A percentile compares a stretch with the other conserved stretches of the same genome.
These are phyloP conservation scores for Talaromyces sp. DNA, from an alignment of 2,329 filamentous ascomycete genomes.

Conservation along the genomic window DNA sequence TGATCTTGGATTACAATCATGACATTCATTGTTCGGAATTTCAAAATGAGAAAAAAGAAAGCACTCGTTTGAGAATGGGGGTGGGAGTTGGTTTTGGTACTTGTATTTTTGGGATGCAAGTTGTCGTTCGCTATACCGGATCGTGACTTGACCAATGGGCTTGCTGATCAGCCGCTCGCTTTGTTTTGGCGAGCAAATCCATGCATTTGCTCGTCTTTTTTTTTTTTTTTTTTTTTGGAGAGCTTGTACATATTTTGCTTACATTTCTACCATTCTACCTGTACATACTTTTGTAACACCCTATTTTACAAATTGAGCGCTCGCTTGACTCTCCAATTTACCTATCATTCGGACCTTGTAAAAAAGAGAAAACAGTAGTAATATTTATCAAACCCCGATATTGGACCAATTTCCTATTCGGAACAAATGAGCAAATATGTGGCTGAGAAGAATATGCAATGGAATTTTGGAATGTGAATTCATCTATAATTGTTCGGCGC, in stretches of 20 bases:
- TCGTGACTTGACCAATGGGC: neutral
- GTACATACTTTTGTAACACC: neutral
- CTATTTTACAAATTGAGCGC: neutral
- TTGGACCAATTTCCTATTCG: neutral
- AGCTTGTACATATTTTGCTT: neutral
- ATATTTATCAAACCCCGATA: neutral
- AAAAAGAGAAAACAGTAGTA: neutral
- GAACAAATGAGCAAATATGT: neutral
- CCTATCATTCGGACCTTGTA: neutral
- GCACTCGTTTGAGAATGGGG: neutral
- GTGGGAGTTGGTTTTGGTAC: neutral
- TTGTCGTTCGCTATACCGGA: neutral
- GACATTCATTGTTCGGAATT: neutral
- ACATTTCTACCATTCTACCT: neutral
- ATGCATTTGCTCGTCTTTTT: neutral
- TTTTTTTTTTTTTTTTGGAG: neutral
- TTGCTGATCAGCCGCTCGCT: constrained; percentile 1
- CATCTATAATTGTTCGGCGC: neutral
- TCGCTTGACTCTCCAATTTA: neutral
- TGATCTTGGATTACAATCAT: neutral
- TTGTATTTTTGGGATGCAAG: neutral
- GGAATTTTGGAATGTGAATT: neutral
- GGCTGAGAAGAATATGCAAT: neutral
- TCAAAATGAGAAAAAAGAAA: neutral
- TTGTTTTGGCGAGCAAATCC: neutral